phyloP scores from a whole-genome alignment of 805 yeast species.

The Kluyveromyces aestuarii region DNA sequence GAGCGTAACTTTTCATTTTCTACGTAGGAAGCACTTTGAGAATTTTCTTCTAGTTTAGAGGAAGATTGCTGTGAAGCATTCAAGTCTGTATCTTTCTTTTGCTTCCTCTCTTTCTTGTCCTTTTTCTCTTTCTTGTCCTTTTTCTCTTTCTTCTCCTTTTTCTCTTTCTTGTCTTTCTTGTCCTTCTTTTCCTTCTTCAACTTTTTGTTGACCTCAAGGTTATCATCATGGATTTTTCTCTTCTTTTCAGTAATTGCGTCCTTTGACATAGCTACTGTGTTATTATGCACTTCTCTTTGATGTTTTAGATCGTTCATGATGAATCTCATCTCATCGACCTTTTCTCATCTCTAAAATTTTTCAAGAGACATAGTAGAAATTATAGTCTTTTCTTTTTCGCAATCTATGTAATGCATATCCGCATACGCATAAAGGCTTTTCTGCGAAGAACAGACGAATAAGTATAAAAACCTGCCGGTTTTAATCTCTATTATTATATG shows the following conservation, averaged over 20 bases:
- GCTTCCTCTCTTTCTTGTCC: constrained; percentile 28
- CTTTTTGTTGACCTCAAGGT: constrained; percentile 26
- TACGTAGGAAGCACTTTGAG: neutral
- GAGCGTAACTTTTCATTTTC: constrained; percentile 2
- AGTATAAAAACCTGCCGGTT: neutral
- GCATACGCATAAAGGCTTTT: neutral
- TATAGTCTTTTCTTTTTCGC: neutral
- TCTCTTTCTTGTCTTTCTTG: constrained; percentile 26
- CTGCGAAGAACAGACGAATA: neutral
- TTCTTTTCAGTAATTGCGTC: constrained; percentile 33
- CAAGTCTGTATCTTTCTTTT: constrained; percentile 10
- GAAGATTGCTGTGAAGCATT: constrained; percentile 8
- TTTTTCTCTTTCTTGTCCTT: constrained; percentile 21
- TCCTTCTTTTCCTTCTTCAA: constrained; percentile 28
- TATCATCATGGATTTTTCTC: constrained; percentile 23
- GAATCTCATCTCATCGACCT: constrained; percentile 7
- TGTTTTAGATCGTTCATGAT: neutral
- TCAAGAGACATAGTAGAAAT: neutral
- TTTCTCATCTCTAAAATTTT: constrained; percentile 8
- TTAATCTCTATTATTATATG: neutral
- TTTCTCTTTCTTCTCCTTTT: constrained; percentile 21
- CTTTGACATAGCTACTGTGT: constrained; percentile 23
- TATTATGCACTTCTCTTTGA: neutral
- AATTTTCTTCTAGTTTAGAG: neutral
- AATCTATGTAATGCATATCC: neutral